A percentile compares a stretch with the other conserved stretches of the same genome.
phyloP scores from a whole-genome alignment of 306 rosid species.

The Albizia julibrissin region DNA sequence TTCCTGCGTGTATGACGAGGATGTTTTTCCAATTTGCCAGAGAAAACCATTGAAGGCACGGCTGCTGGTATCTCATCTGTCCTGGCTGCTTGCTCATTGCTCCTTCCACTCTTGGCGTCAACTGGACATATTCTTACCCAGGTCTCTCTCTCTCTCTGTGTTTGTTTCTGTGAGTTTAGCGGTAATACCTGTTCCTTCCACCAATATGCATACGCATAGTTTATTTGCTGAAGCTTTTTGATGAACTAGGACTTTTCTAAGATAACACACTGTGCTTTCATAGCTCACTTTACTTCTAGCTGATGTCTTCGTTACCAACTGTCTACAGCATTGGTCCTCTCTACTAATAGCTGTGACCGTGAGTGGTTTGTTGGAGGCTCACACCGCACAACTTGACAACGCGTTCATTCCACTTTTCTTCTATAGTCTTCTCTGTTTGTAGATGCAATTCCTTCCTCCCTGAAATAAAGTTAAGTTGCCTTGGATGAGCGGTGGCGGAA shows the following conservation, averaged over 20 bases:
- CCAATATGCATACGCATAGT: neutral
- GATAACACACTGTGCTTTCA: neutral
- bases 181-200: neutral
- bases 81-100: slow-evolving; percentile 82
- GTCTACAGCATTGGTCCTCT: slow-evolving; percentile 87
- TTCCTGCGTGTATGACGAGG: slow-evolving; percentile 30
- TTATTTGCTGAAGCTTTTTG: neutral
- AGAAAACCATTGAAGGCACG: slow-evolving; percentile 98
- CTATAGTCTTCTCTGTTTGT: slow-evolving; percentile 91
- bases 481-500: slow-evolving; percentile 14
- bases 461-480: slow-evolving; percentile 15
- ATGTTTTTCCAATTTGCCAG: slow-evolving; percentile 48
- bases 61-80: slow-evolving; percentile 98
- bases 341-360: slow-evolving; percentile 77
- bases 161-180: neutral
- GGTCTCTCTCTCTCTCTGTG: slow-evolving; percentile 45
- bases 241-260: neutral
- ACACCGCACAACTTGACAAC: slow-evolving; percentile 94
- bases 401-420: slow-evolving; percentile 91
- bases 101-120: slow-evolving; percentile 87
- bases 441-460: slow-evolving; percentile 39
- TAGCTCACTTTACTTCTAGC: slow-evolving; percentile 14
- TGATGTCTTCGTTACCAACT: slow-evolving; percentile 31
- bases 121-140: slow-evolving; percentile 85
- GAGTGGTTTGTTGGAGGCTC: slow-evolving; percentile 96